Percentiles rank a stretch among this genome's conserved stretches.
phyloP scores from a whole-genome alignment of 176 grass and related monocot species.

The Carex littledalei region DNA sequence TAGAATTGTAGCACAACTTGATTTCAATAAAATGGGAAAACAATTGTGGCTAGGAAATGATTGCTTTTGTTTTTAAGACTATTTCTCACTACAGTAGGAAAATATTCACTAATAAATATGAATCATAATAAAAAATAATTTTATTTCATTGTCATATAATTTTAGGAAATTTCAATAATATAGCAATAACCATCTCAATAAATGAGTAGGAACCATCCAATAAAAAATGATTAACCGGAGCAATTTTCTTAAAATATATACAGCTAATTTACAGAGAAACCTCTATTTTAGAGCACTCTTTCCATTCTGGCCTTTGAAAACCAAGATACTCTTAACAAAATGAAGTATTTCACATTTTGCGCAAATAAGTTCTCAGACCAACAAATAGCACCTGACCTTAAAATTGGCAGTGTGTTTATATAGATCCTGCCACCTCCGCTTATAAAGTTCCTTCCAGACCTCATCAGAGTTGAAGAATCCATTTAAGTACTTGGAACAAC shows the following conservation, averaged over 20 bases:
- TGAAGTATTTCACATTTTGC: neutral
- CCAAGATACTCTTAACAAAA: neutral
- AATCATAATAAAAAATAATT: no score
- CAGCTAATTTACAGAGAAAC: neutral
- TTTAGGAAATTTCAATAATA: no score
- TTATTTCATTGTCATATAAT: no score
- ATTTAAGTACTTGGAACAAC: neutral
- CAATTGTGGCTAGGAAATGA: no score
- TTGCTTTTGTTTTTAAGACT: no score
- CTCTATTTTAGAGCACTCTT: neutral
- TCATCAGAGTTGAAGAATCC: neutral
- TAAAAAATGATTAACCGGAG: no score
- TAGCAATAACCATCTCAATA: no score
- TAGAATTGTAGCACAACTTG: neutral
- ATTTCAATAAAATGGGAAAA: neutral
- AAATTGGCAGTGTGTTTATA: neutral
- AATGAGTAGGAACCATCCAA: no score
- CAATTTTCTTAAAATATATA: no score
- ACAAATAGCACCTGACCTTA: neutral
- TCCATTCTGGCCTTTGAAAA: neutral
- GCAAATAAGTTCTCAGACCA: neutral
- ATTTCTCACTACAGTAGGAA: no score
- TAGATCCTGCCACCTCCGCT: neutral
- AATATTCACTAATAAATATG: no score
- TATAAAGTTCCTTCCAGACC: neutral